Base-by-base conservation (phyloP, 768 basidiomycete genomes). In the Rhodotorula babjevae region DNA sequence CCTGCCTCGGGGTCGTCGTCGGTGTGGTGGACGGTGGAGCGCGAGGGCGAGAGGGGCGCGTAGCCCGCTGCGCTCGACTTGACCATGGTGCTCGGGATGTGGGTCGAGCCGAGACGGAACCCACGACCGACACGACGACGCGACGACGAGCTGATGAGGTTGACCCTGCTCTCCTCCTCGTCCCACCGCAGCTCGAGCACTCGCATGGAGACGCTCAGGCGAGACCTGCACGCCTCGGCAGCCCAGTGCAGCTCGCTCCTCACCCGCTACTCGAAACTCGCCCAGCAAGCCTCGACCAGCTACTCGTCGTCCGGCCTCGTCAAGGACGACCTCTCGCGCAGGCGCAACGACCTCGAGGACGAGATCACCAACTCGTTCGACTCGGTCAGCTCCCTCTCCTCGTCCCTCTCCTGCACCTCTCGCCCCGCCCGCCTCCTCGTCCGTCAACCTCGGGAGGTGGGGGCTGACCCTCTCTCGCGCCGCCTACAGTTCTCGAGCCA, bases 151-250 rank as follows among this genome's bases (percentile, higher is more conserved):
- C 25, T 16, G 58, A 59, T 4, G 36, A 27, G 40, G 60, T 46
- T 27, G 27, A 9, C 18, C 1, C 31, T 2, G 36, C 18, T 18
- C 9, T 6, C 25, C 19, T 15, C 56, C 56, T 36, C 29, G 56
- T 46, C 44, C 56, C 10, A 36, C 12, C 64, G 59, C 65, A 25
- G 9, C 19, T 2, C 64, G 21, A 29, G 27, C 62, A 61, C 53
- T 29, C 11, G 7, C 14, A 68, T 61, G 67, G 95, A 98, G 77
- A 86, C 89, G 67, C 85, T 97, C 46, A 90, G 96, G 78, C 84
- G 93, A 65, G 93, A 95, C 81, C 92, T 92, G 82, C 85, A 94
- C 78, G 93, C 93, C 10, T 87, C 97, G 40, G 95, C 98, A 80
- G 92, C 92, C 59, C 85, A 92, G 33, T 90, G 98, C 74, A 92